Conservation (phyloP, 1,284 basidiomycete genomes). For the Neonothopanus nambi region DNA sequence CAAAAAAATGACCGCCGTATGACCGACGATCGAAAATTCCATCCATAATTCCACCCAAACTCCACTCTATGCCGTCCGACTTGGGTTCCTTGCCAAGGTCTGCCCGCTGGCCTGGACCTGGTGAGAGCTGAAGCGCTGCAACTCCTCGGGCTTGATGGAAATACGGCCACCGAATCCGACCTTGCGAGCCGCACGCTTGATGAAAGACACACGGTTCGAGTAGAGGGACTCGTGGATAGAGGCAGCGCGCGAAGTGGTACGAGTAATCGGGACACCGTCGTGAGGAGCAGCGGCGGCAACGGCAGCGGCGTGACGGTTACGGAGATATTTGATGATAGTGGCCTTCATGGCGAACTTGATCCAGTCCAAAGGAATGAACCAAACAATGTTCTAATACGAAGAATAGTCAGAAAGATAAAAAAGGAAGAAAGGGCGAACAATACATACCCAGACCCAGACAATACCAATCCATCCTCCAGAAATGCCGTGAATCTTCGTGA, state of each 20-base stretch:
- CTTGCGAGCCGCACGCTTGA: constrained; percentile 81
- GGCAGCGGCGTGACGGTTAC: constrained; percentile 62
- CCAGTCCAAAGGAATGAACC: constrained; percentile 93
- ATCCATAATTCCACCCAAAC: constrained; percentile 7
- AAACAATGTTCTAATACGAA: constrained; percentile 75
- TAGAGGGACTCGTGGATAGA: constrained; percentile 93
- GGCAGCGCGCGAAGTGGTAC: constrained; percentile 88
- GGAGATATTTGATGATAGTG: constrained; percentile 84
- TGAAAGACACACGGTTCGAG: constrained; percentile 89
- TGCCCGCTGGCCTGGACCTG: constrained; percentile 78
- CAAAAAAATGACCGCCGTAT: constrained; percentile 2
- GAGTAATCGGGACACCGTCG: constrained; percentile 76
- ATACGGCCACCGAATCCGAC: constrained; percentile 85
- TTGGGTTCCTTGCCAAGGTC: constrained; percentile 77
- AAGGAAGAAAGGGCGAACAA: not conserved
- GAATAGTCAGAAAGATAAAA: not conserved
- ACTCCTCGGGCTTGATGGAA: constrained; percentile 78
- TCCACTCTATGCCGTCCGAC: constrained; percentile 45
- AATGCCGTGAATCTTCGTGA: constrained; percentile 76
- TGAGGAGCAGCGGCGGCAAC: constrained; percentile 41
- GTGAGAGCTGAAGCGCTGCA: constrained; percentile 82
- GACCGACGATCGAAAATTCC: constrained; percentile 2
- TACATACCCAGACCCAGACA: constrained; percentile 89
- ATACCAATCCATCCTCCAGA: constrained; percentile 97
- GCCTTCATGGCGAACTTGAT: constrained; percentile 97